phyloP scores from a whole-genome alignment of 2,329 filamentous ascomycete species.

The Rhynchosporium secalis region DNA sequence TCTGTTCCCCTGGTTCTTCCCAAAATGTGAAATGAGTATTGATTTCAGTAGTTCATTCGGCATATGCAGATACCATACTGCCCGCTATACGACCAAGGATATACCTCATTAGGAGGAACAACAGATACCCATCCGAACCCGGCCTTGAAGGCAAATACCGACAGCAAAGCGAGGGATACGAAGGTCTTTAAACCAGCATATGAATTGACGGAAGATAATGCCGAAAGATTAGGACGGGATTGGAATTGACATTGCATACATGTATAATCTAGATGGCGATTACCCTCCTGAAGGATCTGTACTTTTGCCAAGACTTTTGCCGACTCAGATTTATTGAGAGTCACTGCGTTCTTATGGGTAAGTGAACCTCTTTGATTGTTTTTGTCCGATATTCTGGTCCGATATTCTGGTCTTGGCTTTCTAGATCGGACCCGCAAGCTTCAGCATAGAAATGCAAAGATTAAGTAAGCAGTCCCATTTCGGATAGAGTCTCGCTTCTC shows the following conservation, averaged over 20 bases:
- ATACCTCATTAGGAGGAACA: slow-evolving; percentile 88
- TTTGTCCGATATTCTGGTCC: too few relatives aligned
- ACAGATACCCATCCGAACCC: slow-evolving; percentile 91
- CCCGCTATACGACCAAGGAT: slow-evolving; percentile 81
- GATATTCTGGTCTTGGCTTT: neutral
- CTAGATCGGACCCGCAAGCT: neutral
- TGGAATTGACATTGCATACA: slow-evolving; percentile 40
- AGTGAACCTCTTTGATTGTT: neutral
- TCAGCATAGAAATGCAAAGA: neutral
- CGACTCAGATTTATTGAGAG: neutral
- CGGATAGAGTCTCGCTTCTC: neutral
- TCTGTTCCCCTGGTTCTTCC: slow-evolving; percentile 40
- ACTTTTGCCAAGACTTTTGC: neutral
- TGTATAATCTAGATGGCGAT: slow-evolving; percentile 17
- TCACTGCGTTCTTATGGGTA: neutral
- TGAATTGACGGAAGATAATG: slow-evolving; percentile 70
- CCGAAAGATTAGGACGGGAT: slow-evolving; percentile 76
- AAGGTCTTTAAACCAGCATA: slow-evolving; percentile 70
- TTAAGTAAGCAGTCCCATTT: neutral
- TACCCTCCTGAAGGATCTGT: slow-evolving; percentile 1
- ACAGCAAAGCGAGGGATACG: slow-evolving; percentile 37
- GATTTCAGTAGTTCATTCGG: slow-evolving; percentile 66
- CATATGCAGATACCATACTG: slow-evolving; percentile 83
- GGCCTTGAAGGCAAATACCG: slow-evolving; percentile 50
- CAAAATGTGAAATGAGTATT: slow-evolving; percentile 16